Percentiles rank a stretch among this genome's conserved stretches.
Conservation (phyloP, 2,329 filamentous ascomycete species). For the Monosporascus sp. region DNA sequence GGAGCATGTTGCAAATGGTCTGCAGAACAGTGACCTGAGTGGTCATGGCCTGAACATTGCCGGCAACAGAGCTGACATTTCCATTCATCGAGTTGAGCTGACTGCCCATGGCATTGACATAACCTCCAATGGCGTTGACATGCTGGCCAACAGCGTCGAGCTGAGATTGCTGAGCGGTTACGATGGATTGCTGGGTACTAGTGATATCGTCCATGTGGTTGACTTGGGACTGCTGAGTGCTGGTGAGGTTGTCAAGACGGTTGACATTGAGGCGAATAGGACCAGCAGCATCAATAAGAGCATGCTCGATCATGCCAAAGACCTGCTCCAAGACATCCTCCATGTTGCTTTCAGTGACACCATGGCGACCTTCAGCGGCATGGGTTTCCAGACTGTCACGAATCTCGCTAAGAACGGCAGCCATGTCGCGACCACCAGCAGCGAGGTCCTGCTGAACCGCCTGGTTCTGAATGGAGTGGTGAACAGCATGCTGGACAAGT, state of each 20-base stretch:
- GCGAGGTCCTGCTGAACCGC: slow-evolving; percentile 36
- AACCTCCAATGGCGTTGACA: slow-evolving; percentile 18
- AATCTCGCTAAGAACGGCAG: slow-evolving; percentile 11
- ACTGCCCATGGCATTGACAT: slow-evolving; percentile 19
- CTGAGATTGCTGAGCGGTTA: too few relatives aligned
- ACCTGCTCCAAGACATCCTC: slow-evolving; percentile 15
- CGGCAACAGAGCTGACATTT: slow-evolving; percentile 21
- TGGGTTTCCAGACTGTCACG: slow-evolving; percentile 28
- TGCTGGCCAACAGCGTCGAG: slow-evolving; percentile 22
- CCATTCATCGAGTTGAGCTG: slow-evolving; percentile 19
- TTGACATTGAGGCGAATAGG: slow-evolving; percentile 9
- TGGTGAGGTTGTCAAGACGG: slow-evolving; percentile 2
- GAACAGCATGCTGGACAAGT: slow-evolving; percentile 22
- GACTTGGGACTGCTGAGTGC: slow-evolving; percentile 9
- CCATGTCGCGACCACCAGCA: slow-evolving; percentile 8
- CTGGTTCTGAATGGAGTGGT: slow-evolving; percentile 32
- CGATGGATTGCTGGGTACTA: neutral
- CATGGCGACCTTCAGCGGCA: slow-evolving; percentile 25
- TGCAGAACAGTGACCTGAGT: slow-evolving; percentile 17
- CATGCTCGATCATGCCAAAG: slow-evolving; percentile 17
- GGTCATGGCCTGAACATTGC: slow-evolving; percentile 12
- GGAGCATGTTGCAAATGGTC: slow-evolving; percentile 21
- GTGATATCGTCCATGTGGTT: slow-evolving; percentile 1
- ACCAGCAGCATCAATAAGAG: slow-evolving; percentile 11
- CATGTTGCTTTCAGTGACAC: slow-evolving; percentile 12